Evolutionary conservation across 352 stramenopile genomes (phyloP).

Genomic region (Pythium phragmitis): DNA sequence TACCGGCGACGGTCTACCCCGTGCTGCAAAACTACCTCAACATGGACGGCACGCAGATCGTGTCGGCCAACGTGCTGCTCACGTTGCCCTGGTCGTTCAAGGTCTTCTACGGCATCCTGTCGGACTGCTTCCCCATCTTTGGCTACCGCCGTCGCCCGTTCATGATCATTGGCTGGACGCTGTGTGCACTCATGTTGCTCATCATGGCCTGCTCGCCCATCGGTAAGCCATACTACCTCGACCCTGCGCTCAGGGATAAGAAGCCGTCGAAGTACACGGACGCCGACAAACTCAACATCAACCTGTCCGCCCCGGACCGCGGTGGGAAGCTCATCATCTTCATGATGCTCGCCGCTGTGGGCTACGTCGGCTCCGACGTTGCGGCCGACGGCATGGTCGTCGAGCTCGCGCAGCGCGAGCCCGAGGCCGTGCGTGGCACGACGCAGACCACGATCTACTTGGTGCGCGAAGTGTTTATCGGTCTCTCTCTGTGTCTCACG

Average conservation of each 20-base stretch:
- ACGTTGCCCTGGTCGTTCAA: slow-evolving; percentile 39
- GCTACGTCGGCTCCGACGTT: slow-evolving; percentile 37
- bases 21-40: slow-evolving; percentile 36
- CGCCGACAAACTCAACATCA: slow-evolving; percentile 10
- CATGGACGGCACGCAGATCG: slow-evolving; percentile 33
- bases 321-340: slow-evolving; percentile 23
- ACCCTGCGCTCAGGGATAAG: slow-evolving; percentile 5
- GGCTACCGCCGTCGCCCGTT: slow-evolving; percentile 37
- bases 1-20: slow-evolving; percentile 33
- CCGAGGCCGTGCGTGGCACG: slow-evolving; percentile 21
- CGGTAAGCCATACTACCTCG: slow-evolving; percentile 28
- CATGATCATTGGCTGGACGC: slow-evolving; percentile 39
- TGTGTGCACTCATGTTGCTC: slow-evolving; percentile 26
- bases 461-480: slow-evolving; percentile 19
- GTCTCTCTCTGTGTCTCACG: slow-evolving; percentile 14
- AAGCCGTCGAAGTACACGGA: slow-evolving; percentile 3
- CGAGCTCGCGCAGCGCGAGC: slow-evolving; percentile 37
- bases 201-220: slow-evolving; percentile 22
- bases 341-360: slow-evolving; percentile 32
- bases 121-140: slow-evolving; percentile 34
- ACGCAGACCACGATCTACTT: slow-evolving; percentile 18
- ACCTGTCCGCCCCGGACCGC: slow-evolving; percentile 22
- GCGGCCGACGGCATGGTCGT: slow-evolving; percentile 34
- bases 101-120: slow-evolving; percentile 33
- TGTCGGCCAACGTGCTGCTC: slow-evolving; percentile 29